These are phyloP conservation scores for Climacium dendroides DNA, from an alignment of 225 moss, liverwort and hornwort species.

Conservation along the genomic window DNA sequence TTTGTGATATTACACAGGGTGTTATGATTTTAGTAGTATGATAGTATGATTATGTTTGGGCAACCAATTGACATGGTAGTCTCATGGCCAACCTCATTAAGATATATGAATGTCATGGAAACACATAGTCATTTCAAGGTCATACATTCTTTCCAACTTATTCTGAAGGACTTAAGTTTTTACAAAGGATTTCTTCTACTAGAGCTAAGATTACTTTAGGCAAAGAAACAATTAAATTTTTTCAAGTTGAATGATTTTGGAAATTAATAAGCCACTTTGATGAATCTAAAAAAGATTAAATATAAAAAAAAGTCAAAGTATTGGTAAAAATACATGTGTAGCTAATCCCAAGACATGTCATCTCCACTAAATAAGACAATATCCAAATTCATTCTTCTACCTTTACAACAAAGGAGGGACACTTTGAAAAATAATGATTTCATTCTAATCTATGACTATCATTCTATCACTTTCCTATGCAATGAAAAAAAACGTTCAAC, in stretches of 20 bases:
- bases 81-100: too few species aligned
- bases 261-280: background rate
- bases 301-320: background rate
- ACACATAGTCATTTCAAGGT: background rate
- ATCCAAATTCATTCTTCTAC: background rate
- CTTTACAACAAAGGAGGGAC: rapidly evolving
- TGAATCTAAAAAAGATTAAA: background rate
- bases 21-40: too few species aligned
- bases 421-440: background rate
- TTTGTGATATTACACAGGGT: too few species aligned
- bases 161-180: too few species aligned
- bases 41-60: too few species aligned
- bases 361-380: background rate
- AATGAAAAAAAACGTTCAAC: background rate
- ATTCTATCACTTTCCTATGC: too few species aligned
- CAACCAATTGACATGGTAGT: too few species aligned
- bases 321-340: rapidly evolving
- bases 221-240: background rate
- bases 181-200: background rate
- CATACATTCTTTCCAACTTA: background rate
- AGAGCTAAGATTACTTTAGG: rapidly evolving
- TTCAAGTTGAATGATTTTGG: background rate
- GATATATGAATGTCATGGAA: too few species aligned
- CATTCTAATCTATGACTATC: background rate
- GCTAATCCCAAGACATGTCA: background rate